Percentiles rank a stretch among this genome's conserved stretches.
Evolutionary conservation across 78 protist genomes (phyloP).

Genomic region (Dictyostelium capitatum): DNA sequence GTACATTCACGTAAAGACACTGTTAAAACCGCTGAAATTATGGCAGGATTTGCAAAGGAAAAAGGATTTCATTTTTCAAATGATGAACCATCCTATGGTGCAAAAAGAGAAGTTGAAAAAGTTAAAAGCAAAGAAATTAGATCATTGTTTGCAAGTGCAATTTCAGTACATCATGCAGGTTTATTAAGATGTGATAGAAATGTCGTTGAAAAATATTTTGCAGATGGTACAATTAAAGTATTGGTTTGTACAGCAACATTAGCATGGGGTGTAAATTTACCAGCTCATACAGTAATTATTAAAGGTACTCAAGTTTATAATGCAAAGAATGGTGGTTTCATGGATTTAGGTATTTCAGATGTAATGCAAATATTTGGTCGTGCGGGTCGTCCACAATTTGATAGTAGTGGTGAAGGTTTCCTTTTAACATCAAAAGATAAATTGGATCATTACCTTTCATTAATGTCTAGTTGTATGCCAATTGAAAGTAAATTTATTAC

Average conservation of each 20-base stretch:
- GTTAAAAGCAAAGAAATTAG: constrained; percentile 73
- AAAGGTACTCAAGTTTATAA: constrained; percentile 97
- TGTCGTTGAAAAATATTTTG: constrained; percentile 94
- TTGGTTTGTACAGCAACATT: constrained; percentile 98
- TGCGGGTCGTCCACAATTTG: constrained; percentile 99
- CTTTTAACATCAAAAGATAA: constrained; percentile 95
- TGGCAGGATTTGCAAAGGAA: constrained; percentile 86
- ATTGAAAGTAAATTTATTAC: constrained; percentile 91
- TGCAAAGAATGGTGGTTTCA: constrained; percentile 89
- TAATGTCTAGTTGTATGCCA: constrained; percentile 87
- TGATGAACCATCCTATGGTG: constrained; percentile 14
- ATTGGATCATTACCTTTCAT: constrained; percentile 89
- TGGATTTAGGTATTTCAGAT: constrained; percentile 95
- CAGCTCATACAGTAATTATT: constrained; percentile 98
- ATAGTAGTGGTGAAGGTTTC: constrained; percentile 95
- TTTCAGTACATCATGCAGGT: constrained; percentile 99
- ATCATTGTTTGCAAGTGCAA: constrained; percentile 82
- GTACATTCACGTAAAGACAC: constrained; percentile 98
- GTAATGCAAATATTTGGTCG: constrained; percentile 99
- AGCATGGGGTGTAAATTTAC: constrained; percentile 99
- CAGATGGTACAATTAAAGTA: constrained; percentile 89
- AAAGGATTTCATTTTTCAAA: not conserved
- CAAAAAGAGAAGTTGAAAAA: constrained; percentile 39
- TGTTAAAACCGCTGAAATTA: constrained; percentile 85
- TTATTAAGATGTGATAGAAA: constrained; percentile 95